These are phyloP conservation scores for Yarrowia bubula DNA, from an alignment of 805 yeast species.

Conservation along the genomic window DNA sequence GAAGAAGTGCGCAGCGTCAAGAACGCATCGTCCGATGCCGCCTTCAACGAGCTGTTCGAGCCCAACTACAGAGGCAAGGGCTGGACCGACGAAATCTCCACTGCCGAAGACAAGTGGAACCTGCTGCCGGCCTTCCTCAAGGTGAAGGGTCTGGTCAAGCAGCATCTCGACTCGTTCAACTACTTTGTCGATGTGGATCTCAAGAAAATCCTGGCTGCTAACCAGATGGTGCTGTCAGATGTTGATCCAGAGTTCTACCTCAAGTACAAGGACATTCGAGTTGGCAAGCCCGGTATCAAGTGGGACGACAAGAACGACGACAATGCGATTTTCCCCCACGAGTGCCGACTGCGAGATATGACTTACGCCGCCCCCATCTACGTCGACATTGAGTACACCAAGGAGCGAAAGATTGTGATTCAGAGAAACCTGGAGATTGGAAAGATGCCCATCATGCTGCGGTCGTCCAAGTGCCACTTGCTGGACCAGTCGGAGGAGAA, in stretches of 20 bases:
- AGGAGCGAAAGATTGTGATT: conserved; percentile 89
- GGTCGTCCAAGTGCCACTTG: conserved; percentile 87
- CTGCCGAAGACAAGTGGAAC: conserved; percentile 93
- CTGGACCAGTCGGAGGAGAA: conserved; percentile 71
- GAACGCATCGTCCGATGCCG: conserved; percentile 28
- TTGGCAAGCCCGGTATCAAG: conserved; percentile 55
- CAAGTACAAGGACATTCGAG: conserved; percentile 88
- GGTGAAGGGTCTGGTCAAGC: conserved; percentile 94
- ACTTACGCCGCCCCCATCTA: conserved; percentile 93
- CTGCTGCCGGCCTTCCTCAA: conserved; percentile 91
- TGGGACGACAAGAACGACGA: conserved; percentile 32
- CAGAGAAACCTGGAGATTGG: conserved; percentile 92
- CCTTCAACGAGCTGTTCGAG: conserved; percentile 69
- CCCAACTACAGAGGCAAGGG: conserved; percentile 84
- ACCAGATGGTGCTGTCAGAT: conserved; percentile 82
- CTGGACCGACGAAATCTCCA: conserved; percentile 80
- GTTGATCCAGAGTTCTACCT: conserved; percentile 96
- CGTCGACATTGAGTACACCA: conserved; percentile 95
- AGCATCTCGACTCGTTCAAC: conserved; percentile 96
- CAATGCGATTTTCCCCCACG: conserved; percentile 65
- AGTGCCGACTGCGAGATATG: conserved; percentile 89
- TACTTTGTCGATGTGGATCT: conserved; percentile 92
- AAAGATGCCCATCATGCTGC: conserved; percentile 97
- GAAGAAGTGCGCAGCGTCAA: conserved; percentile 1
- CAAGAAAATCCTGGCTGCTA: conserved; percentile 88